Evolutionary conservation across 441 rosid species (phyloP).

Genomic region (Populus tomentosa): DNA sequence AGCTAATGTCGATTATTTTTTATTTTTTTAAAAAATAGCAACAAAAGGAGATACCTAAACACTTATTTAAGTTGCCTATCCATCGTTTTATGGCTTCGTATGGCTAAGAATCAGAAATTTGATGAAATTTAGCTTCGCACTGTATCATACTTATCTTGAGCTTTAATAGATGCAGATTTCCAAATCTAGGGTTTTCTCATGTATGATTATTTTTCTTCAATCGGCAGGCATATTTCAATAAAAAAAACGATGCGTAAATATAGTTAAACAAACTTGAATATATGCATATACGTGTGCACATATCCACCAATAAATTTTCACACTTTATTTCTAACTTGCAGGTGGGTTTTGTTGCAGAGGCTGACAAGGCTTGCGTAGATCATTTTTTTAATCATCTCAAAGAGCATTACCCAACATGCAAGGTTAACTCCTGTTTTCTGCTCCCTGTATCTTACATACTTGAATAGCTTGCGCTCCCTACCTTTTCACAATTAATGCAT

Average conservation of each 20-base stretch:
- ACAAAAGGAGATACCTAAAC: background rate
- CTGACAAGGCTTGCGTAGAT: background rate
- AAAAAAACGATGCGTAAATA: background rate
- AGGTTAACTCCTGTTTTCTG: background rate
- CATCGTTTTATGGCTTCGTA: background rate
- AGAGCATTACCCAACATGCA: background rate
- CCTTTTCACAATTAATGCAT: background rate
- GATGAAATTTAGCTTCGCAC: background rate
- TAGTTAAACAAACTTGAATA: background rate
- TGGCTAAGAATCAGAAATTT: background rate
- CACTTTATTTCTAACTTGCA: background rate
- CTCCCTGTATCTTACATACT: background rate
- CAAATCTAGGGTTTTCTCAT: background rate
- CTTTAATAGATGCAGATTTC: background rate
- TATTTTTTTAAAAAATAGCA: background rate
- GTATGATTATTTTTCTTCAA: background rate
- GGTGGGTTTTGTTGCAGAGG: background rate
- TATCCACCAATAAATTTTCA: background rate
- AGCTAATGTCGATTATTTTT: background rate
- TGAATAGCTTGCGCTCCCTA: background rate
- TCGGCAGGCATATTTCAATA: background rate
- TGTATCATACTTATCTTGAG: background rate
- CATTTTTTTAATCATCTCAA: no score
- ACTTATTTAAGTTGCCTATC: background rate
- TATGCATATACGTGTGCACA: background rate